Conservation (phyloP, 306 rosid species). For the Vachellia collinsii region DNA sequence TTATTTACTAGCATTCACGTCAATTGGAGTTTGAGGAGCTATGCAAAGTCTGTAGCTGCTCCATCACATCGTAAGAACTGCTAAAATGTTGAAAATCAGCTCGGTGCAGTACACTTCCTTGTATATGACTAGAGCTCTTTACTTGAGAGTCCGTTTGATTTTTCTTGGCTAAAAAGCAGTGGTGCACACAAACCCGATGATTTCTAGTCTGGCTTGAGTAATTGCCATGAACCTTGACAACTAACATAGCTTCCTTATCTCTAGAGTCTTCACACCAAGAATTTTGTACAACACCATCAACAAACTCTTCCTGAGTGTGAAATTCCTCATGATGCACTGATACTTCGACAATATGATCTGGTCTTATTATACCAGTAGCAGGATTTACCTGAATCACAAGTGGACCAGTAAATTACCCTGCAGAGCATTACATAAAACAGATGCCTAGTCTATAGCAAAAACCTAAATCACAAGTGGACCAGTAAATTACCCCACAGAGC, state of each 20-base stretch:
- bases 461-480: conserved; percentile 60
- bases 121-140: conserved; percentile 52
- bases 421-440: background rate
- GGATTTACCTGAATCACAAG: conserved; percentile 75
- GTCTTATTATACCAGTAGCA: conserved; percentile 77
- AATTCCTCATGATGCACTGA: conserved; percentile 85
- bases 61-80: conserved; percentile 72
- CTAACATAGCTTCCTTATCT: conserved; percentile 80
- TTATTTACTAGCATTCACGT: conserved; percentile 36
- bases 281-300: conserved; percentile 79
- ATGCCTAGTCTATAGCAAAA: too few relatives aligned
- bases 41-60: conserved; percentile 63
- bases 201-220: conserved; percentile 56
- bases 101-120: conserved; percentile 72
- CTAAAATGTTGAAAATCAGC: conserved; percentile 77
- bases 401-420: conserved; percentile 15
- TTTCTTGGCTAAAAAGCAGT: conserved; percentile 64
- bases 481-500: conserved; percentile 20
- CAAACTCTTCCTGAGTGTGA: conserved; percentile 74
- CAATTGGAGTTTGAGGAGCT: conserved; percentile 51
- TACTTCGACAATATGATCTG: conserved; percentile 80
- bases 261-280: conserved; percentile 92
- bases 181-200: conserved; percentile 80
- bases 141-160: conserved; percentile 42
- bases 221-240: conserved; percentile 73